Conservation (phyloP, 352 stramenopile species). For the Pythium rishiriense region DNA sequence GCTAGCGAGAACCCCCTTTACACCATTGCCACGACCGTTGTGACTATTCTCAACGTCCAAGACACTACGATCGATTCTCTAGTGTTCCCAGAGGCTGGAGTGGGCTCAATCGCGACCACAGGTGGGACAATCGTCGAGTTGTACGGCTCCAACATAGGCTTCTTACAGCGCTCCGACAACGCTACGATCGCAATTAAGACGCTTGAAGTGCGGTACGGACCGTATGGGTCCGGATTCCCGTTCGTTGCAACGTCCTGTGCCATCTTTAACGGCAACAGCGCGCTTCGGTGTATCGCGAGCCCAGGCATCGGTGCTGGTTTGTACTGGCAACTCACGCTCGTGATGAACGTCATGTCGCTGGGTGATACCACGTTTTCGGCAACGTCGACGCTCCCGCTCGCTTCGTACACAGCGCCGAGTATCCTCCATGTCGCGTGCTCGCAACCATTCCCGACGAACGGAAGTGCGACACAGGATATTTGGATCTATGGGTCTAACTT, state of each 20-base stretch:
- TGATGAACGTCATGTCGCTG: conserved; percentile 40
- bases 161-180: conserved; percentile 45
- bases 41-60: conserved; percentile 24
- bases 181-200: conserved; percentile 35
- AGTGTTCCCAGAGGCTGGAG: conserved; percentile 2
- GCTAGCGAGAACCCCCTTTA: conserved; percentile 31
- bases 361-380: conserved; percentile 45
- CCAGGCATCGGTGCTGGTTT: conserved; percentile 41
- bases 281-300: conserved; percentile 40
- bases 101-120: conserved; percentile 31
- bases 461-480: conserved; percentile 34
- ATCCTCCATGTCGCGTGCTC: conserved; percentile 35
- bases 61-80: conserved; percentile 34
- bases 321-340: conserved; percentile 52
- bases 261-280: conserved; percentile 48
- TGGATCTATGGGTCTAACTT: conserved; percentile 49
- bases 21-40: conserved; percentile 9
- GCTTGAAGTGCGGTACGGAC: conserved; percentile 44
- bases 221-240: conserved; percentile 35
- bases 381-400: conserved; percentile 35
- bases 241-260: conserved; percentile 44
- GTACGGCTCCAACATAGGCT: conserved; percentile 54
- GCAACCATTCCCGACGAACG: conserved; percentile 39
- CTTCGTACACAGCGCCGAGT: conserved; percentile 36
- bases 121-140: conserved; percentile 42